These are phyloP conservation scores for Monosporascus cannonballus DNA, from an alignment of 2,329 filamentous ascomycete species.

Conservation along the genomic window DNA sequence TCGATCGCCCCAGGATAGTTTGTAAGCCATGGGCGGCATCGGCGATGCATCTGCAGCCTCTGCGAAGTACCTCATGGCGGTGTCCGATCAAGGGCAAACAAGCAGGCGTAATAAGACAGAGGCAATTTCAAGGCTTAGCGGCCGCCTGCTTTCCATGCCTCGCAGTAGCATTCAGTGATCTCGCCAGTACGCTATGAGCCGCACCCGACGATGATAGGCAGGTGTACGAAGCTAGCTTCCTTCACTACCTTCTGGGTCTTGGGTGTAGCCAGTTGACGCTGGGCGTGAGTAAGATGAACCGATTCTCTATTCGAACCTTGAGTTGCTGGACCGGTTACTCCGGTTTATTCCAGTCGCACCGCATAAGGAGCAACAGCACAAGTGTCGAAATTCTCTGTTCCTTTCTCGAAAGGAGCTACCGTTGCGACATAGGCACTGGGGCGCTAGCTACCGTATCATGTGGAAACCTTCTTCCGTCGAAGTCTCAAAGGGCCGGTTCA, in stretches of 20 bases:
- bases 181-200: slow-evolving; percentile 69
- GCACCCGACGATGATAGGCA: slow-evolving; percentile 73
- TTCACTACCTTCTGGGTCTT: slow-evolving; percentile 66
- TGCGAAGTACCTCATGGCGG: slow-evolving; percentile 60
- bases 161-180: slow-evolving; percentile 61
- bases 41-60: slow-evolving; percentile 58
- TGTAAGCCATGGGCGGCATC: slow-evolving; percentile 63
- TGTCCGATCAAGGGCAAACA: slow-evolving; percentile 58
- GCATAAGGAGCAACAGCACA: slow-evolving; percentile 54
- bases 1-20: slow-evolving; percentile 61
- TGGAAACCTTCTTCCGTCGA: slow-evolving; percentile 20
- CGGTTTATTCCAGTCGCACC: slow-evolving; percentile 65
- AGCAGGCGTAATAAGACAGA: slow-evolving; percentile 66
- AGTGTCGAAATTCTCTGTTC: slow-evolving; percentile 61
- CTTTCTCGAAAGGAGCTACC: slow-evolving; percentile 63
- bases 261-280: slow-evolving; percentile 62
- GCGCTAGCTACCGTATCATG: slow-evolving; percentile 31
- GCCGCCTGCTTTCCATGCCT: slow-evolving; percentile 63
- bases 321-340: slow-evolving; percentile 67
- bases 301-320: slow-evolving; percentile 82
- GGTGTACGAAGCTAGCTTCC: slow-evolving; percentile 54
- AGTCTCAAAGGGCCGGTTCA: slow-evolving; percentile 24
- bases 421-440: slow-evolving; percentile 67
- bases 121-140: slow-evolving; percentile 73
- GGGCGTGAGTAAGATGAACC: slow-evolving; percentile 66